A percentile compares a stretch with the other conserved stretches of the same genome.
phyloP scores from a whole-genome alignment of 352 stramenopile genomes.

The Pythium guiyangense region DNA sequence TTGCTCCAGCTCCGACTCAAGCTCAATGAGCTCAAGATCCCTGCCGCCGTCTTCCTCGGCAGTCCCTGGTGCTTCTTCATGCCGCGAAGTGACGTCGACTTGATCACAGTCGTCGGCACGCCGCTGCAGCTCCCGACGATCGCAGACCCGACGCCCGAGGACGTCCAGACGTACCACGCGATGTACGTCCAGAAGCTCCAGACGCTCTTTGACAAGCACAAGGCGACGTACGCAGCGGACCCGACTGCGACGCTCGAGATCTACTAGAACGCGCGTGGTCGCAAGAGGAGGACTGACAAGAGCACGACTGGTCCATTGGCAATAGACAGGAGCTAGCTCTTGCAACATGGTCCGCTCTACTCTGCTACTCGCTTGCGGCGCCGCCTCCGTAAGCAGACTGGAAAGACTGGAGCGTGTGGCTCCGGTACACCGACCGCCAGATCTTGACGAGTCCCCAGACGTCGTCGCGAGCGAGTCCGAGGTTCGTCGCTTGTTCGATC shows the following conservation, averaged over 20 bases:
- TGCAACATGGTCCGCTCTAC: too few species aligned
- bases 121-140: slow-evolving; percentile 85
- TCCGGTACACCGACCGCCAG: slow-evolving; percentile 55
- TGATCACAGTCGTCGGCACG: too few species aligned
- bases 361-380: not conserved
- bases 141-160: too few species aligned
- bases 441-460: slow-evolving; percentile 48
- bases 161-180: too few species aligned
- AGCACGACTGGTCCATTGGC: too few species aligned
- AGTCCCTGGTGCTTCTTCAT: too few species aligned
- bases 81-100: too few species aligned
- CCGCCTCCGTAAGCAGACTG: not conserved
- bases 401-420: slow-evolving; percentile 33
- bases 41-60: too few species aligned
- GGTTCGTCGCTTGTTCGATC: slow-evolving; percentile 35
- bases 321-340: not conserved
- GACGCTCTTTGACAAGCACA: slow-evolving; percentile 86
- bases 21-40: too few species aligned
- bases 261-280: too few species aligned
- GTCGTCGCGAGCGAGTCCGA: slow-evolving; percentile 23
- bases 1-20: too few species aligned
- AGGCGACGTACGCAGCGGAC: slow-evolving; percentile 68
- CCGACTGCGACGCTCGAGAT: slow-evolving; percentile 46
- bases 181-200: slow-evolving; percentile 82
- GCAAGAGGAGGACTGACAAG: too few species aligned